phyloP scores from a whole-genome alignment of 257 asterid species.

The Plantago major region DNA sequence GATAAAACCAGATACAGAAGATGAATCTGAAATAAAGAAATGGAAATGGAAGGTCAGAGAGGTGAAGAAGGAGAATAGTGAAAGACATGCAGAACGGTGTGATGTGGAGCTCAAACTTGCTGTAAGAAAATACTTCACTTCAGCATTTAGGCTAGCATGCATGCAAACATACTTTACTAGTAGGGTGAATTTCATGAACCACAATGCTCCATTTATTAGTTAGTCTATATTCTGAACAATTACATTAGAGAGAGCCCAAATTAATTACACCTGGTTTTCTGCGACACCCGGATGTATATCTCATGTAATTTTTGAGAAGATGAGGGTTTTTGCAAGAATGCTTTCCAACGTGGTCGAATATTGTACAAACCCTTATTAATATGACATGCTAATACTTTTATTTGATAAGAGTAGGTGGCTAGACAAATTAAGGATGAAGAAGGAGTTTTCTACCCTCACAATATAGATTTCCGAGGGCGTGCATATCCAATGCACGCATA shows the following conservation, averaged over 20 bases:
- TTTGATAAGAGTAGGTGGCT: conserved; percentile 71
- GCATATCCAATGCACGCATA: conserved; percentile 99
- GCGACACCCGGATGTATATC: too few relatives aligned
- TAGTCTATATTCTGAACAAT: too few relatives aligned
- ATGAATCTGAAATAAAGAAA: conserved; percentile 63
- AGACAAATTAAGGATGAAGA: conserved; percentile 97
- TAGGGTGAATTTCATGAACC: too few relatives aligned
- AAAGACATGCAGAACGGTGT: conserved; percentile 91
- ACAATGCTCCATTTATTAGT: too few relatives aligned
- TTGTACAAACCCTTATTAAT: too few relatives aligned
- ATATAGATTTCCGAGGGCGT: conserved; percentile 96
- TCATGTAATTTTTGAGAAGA: too few relatives aligned
- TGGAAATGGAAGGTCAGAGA: conserved; percentile 87
- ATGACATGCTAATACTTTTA: conserved; percentile 14
- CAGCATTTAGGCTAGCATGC: not conserved
- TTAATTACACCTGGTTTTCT: too few relatives aligned
- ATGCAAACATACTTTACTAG: too few relatives aligned
- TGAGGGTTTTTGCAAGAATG: too few relatives aligned
- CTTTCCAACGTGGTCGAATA: too few relatives aligned
- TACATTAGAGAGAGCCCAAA: too few relatives aligned
- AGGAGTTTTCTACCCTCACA: conserved; percentile 96
- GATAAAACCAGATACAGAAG: conserved; percentile 73
- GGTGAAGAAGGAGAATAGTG: conserved; percentile 69
- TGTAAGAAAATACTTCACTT: conserved; percentile 47
- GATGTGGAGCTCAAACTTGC: conserved; percentile 93